Evolutionary conservation across 768 basidiomycete genomes (phyloP).

Genomic region (Hypholoma fasciculare): DNA sequence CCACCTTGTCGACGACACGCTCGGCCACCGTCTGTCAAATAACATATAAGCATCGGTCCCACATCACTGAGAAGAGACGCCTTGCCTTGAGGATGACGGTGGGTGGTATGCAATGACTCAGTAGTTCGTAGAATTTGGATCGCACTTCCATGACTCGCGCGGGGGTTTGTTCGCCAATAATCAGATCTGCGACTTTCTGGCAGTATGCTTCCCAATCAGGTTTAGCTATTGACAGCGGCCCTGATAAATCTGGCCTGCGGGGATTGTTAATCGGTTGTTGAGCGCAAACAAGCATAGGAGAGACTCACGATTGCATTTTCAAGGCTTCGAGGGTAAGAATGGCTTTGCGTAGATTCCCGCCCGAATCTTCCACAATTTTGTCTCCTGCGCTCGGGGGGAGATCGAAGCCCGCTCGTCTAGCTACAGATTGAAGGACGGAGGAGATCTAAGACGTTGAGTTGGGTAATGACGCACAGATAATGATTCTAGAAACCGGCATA

Average conservation of each 20-base stretch:
- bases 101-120: constrained; percentile 97
- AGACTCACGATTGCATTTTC: constrained; percentile 90
- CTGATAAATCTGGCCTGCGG: constrained; percentile 76
- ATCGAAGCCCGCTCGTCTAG: constrained; percentile 75
- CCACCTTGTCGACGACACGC: constrained; percentile 81
- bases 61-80: neutral
- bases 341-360: constrained; percentile 93
- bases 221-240: constrained; percentile 82
- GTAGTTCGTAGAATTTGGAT: constrained; percentile 89
- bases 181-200: constrained; percentile 86
- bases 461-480: constrained; percentile 1
- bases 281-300: neutral
- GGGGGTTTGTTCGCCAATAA: constrained; percentile 88
- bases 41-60: neutral
- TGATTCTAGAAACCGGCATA: constrained; percentile 24
- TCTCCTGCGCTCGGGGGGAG: constrained; percentile 75
- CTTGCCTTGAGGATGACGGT: constrained; percentile 86
- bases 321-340: constrained; percentile 93
- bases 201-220: constrained; percentile 99
- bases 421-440: constrained; percentile 75
- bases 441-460: constrained; percentile 59
- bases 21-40: constrained; percentile 81
- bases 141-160: constrained; percentile 90
- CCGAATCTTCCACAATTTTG: constrained; percentile 79
- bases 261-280: neutral